phyloP scores from a whole-genome alignment of 2,329 filamentous ascomycete genomes.

The Aspergillus pseudoglaucus region DNA sequence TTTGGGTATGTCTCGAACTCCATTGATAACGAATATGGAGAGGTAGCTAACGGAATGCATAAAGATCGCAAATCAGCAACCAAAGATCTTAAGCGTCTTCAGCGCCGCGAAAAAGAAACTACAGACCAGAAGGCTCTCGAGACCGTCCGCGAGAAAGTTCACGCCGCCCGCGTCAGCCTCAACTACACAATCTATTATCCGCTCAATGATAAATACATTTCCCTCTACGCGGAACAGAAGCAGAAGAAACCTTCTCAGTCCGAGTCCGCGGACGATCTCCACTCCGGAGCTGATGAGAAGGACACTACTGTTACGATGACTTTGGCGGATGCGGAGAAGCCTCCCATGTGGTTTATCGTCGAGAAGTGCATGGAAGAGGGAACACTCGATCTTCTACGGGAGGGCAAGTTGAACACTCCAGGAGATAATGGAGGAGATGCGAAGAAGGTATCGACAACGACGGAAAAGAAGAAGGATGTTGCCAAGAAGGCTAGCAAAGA shows the following conservation, averaged over 20 bases:
- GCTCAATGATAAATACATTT: slow-evolving; percentile 53
- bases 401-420: slow-evolving; percentile 30
- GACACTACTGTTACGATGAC: not conserved
- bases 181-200: slow-evolving; percentile 60
- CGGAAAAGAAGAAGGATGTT: slow-evolving; percentile 6
- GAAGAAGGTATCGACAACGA: slow-evolving; percentile 11
- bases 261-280: slow-evolving; percentile 7
- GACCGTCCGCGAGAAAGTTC: slow-evolving; percentile 32
- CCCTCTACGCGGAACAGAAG: slow-evolving; percentile 44
- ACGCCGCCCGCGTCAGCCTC: slow-evolving; percentile 50
- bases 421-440: no score
- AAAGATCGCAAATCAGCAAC: slow-evolving; percentile 38
- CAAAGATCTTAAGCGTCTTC: slow-evolving; percentile 32
- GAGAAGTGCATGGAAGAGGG: slow-evolving; percentile 39
- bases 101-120: slow-evolving; percentile 35
- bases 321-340: slow-evolving; percentile 21
- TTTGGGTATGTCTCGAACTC: slow-evolving; percentile 37
- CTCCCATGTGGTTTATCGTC: slow-evolving; percentile 40
- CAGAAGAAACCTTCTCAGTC: slow-evolving; percentile 15
- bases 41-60: slow-evolving; percentile 1
- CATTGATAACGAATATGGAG: not conserved
- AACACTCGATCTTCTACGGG: slow-evolving; percentile 36
- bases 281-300: slow-evolving; percentile 7
- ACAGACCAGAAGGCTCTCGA: slow-evolving; percentile 19
- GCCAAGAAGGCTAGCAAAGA: slow-evolving; percentile 5